Evolutionary conservation across 371 early-diverging fungal genomes (phyloP).

Genomic region (Rhizopus delemar): DNA sequence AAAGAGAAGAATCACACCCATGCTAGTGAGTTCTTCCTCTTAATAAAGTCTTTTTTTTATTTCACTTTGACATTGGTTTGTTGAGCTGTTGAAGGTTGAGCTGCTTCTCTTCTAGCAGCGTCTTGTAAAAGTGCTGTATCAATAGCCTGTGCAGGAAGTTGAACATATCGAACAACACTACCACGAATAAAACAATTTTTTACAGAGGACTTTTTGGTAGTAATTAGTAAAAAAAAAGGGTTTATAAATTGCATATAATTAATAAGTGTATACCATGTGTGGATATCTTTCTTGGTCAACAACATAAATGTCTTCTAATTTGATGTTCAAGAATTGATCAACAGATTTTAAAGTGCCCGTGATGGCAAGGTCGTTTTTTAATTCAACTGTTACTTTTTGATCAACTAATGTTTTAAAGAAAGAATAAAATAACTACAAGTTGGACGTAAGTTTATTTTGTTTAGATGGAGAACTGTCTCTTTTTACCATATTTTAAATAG

Average conservation of each 20-base stretch:
- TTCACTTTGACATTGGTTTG: slow-evolving; percentile 54
- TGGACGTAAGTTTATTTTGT: background rate
- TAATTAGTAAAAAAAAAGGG: background rate
- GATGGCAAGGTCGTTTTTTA: slow-evolving; percentile 97
- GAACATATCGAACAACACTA: slow-evolving; percentile 98
- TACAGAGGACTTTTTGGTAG: slow-evolving; percentile 71
- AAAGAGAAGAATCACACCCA: slow-evolving; percentile 2
- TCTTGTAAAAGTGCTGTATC: slow-evolving; percentile 96
- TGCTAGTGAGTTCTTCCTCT: background rate
- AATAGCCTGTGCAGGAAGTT: slow-evolving; percentile 82
- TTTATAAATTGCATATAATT: background rate
- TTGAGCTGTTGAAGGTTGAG: slow-evolving; percentile 60
- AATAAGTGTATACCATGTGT: slow-evolving; percentile 79
- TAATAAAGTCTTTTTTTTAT: slow-evolving; percentile 20
- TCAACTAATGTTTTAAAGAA: slow-evolving; percentile 99
- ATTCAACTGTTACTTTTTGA: slow-evolving; percentile 92
- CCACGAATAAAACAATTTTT: slow-evolving; percentile 98
- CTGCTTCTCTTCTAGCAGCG: slow-evolving; percentile 89
- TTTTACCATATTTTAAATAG: background rate
- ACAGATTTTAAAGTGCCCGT: slow-evolving; percentile 93
- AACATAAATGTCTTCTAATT: slow-evolving; percentile 89
- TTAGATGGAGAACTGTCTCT: background rate
- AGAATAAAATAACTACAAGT: slow-evolving; percentile 94
- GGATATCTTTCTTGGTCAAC: slow-evolving; percentile 90
- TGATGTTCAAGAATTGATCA: slow-evolving; percentile 98